These are phyloP conservation scores for Apocynum venetum DNA, from an alignment of 257 asterid species.

Conservation along the genomic window DNA sequence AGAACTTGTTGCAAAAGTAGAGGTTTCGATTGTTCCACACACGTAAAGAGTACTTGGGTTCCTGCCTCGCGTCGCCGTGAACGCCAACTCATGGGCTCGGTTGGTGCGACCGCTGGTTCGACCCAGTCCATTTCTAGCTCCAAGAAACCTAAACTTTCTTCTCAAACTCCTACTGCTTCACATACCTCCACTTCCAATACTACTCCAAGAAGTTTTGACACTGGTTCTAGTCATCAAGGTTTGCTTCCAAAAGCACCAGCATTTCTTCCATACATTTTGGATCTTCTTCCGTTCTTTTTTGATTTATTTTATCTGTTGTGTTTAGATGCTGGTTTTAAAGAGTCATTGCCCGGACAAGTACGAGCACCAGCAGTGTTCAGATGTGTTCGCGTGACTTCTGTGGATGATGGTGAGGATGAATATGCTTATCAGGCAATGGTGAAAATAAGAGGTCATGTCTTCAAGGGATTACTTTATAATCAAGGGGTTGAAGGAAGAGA, in stretches of 20 bases:
- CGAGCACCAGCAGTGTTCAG: constrained; percentile 72
- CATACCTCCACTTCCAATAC: constrained; percentile 75
- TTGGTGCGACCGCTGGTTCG: constrained; percentile 40
- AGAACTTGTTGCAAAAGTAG: constrained; percentile 15
- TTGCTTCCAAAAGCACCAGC: not conserved
- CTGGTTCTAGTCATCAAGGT: constrained; percentile 69
- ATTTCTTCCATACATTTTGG: not conserved
- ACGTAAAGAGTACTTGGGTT: constrained; percentile 17
- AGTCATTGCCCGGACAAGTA: constrained; percentile 66
- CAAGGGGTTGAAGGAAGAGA: constrained; percentile 58
- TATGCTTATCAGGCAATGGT: constrained; percentile 72
- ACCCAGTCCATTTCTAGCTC: constrained; percentile 57
- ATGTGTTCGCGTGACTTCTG: constrained; percentile 61
- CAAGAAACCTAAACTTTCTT: constrained; percentile 60
- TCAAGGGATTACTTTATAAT: constrained; percentile 72
- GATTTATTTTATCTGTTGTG: too few species aligned
- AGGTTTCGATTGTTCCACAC: constrained; percentile 5
- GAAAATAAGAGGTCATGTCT: constrained; percentile 72
- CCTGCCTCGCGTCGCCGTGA: constrained; percentile 57
- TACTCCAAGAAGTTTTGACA: constrained; percentile 67
- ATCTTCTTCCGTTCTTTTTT: too few species aligned
- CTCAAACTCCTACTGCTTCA: constrained; percentile 58
- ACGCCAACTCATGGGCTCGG: constrained; percentile 37
- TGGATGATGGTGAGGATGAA: constrained; percentile 74
- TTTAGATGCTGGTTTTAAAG: constrained; percentile 47